Evolutionary conservation across 2,329 filamentous ascomycete genomes (phyloP), one percentile per base, ranked within the genome.

Genomic region (Diaporthe velutina): DNA sequence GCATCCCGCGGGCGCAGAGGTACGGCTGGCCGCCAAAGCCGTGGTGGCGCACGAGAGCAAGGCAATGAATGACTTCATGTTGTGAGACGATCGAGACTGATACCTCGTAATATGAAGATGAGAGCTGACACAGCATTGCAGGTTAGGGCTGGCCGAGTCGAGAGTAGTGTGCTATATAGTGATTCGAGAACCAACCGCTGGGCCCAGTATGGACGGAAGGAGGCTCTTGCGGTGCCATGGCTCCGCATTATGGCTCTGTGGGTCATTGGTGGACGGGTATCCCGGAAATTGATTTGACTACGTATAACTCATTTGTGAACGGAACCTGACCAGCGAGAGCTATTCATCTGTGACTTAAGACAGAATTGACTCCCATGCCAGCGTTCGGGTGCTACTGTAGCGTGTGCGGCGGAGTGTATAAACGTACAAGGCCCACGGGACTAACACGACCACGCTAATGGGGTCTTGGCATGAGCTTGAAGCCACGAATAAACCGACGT

Each of bases 1-100:
- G 68, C 88, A 88, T 35, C 88, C 89, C 4, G 83, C 78, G 3
- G 89, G 90, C 0, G 83, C 79, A 10, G 79, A 80, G 15, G 83
- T 85, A 28, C 83, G 83, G 70, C 80, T 80, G 0, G 78, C 81
- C 7, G 83, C 84, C 7, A 83, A 73, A 74, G 74, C 78, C 42
- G 73, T 40, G 30, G 64, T 60, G 28, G 73, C n/a, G 13, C 70
- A 48, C 22, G 64, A 40, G 66, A 71, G 42, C 17, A 76, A 35
- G 8, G 70, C 35, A 25, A 75, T 52, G 35, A 71, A n/a, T 25
- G 73, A 42, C 70, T 75, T 75, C 75, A 76, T 76, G 28, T 48
- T 75, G 50, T 30, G 45, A 52, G 33, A 25, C 22, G 33, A 38
- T 52, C n/a, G 45, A n/a, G 30, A 35, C 64, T 67, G 33, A 17